These are phyloP conservation scores for Tolypocladium ovalisporum DNA, from an alignment of 2,329 filamentous ascomycete species.

Conservation along the genomic window DNA sequence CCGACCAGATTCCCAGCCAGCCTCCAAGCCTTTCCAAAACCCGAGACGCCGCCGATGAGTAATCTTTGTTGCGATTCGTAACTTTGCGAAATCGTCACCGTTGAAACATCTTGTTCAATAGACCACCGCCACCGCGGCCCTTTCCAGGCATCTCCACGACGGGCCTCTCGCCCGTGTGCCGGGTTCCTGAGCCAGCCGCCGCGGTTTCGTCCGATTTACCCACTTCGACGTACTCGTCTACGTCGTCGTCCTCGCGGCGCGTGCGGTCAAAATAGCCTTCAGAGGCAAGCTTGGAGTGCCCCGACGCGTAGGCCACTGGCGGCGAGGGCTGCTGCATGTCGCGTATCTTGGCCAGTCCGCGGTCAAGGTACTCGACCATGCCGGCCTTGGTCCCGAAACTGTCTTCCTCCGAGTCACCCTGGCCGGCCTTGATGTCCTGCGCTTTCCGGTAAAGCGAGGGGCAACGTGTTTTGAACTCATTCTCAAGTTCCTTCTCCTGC, in stretches of 20 bases:
- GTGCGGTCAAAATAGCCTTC: conserved; percentile 17
- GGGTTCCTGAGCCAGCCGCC: neutral
- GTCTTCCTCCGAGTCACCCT: conserved; percentile 15
- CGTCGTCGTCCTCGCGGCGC: conserved; percentile 13
- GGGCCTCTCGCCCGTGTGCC: conserved; percentile 1
- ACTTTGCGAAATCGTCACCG: conserved; percentile 4
- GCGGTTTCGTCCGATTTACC: conserved; percentile 14
- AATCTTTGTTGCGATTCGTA: neutral
- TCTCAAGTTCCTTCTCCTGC: conserved; percentile 37
- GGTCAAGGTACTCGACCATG: conserved; percentile 37
- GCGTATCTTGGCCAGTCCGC: conserved; percentile 33
- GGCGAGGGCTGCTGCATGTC: conserved; percentile 10
- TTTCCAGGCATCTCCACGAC: conserved; percentile 11
- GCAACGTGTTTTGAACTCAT: conserved; percentile 34
- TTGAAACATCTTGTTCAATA: conserved; percentile 26
- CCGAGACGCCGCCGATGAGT: neutral
- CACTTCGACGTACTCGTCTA: conserved; percentile 24
- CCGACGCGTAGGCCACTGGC: conserved; percentile 11
- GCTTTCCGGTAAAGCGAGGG: conserved; percentile 35
- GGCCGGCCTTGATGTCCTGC: conserved; percentile 18
- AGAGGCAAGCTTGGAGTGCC: conserved; percentile 18
- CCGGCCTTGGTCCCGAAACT: conserved; percentile 34
- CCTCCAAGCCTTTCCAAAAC: neutral
- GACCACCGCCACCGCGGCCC: conserved; percentile 15
- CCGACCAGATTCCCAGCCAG: neutral